A percentile compares a stretch with the other conserved stretches of the same genome.
Conservation (phyloP, 1,284 basidiomycete genomes). For the Bjerkandera adusta region DNA sequence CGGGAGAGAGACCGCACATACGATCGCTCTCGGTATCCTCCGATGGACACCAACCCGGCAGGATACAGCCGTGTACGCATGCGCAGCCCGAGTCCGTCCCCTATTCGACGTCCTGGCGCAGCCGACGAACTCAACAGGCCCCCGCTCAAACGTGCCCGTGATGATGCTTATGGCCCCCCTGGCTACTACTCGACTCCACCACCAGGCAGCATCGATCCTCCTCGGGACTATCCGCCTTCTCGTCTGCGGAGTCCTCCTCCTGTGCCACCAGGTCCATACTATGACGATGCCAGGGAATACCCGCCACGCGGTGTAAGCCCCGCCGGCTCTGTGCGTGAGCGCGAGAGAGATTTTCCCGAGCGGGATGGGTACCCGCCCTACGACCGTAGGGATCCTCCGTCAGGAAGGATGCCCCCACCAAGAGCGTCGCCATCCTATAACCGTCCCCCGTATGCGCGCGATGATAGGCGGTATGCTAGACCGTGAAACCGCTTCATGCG, state of each 20-base stretch:
- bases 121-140: slow-evolving; percentile 29
- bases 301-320: slow-evolving; percentile 15
- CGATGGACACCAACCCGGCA: slow-evolving; percentile 18
- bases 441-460: slow-evolving; percentile 20
- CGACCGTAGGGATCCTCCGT: slow-evolving; percentile 19
- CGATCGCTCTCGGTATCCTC: slow-evolving; percentile 27
- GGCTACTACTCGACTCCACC: slow-evolving; percentile 25
- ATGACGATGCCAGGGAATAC: slow-evolving; percentile 23
- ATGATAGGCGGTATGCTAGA: slow-evolving; percentile 25
- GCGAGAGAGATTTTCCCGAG: slow-evolving; percentile 25
- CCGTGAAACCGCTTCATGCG: not conserved
- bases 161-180: slow-evolving; percentile 23
- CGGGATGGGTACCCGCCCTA: slow-evolving; percentile 25
- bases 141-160: slow-evolving; percentile 31
- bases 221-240: slow-evolving; percentile 16
- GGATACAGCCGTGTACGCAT: slow-evolving; percentile 28
- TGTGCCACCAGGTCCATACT: slow-evolving; percentile 19
- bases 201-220: slow-evolving; percentile 14
- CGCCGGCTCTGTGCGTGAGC: slow-evolving; percentile 12
- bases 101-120: slow-evolving; percentile 16
- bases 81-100: slow-evolving; percentile 31
- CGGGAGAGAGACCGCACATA: slow-evolving; percentile 10
- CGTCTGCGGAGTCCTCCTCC: slow-evolving; percentile 22
- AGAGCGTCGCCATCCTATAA: slow-evolving; percentile 26
- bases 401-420: slow-evolving; percentile 19